These are phyloP conservation scores for Rhizopogon sp. DNA, from an alignment of 768 basidiomycete species.

Conservation along the genomic window DNA sequence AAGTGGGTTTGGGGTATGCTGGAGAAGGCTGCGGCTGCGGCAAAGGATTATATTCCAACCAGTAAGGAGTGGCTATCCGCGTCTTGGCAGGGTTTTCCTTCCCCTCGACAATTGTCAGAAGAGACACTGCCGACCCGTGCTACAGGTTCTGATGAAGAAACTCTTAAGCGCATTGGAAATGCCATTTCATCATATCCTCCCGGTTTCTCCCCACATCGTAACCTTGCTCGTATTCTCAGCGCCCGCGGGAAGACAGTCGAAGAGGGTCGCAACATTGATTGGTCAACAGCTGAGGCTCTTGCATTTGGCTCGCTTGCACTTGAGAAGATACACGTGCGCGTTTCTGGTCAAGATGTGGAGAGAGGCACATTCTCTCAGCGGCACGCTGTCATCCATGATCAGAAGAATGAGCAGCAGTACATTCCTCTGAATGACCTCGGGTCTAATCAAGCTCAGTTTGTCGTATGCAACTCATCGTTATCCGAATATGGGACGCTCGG, in stretches of 20 bases:
- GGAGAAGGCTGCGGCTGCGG: constrained; percentile 89
- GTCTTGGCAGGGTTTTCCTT: constrained; percentile 98
- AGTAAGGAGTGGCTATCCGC: constrained; percentile 97
- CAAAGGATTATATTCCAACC: constrained; percentile 94
- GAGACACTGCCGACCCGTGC: constrained; percentile 84
- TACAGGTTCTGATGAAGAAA: constrained; percentile 76
- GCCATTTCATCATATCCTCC: constrained; percentile 82
- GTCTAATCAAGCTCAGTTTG: constrained; percentile 85
- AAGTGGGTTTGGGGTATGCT: constrained; percentile 99
- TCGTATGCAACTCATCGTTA: constrained; percentile 93
- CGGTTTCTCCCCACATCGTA: constrained; percentile 85
- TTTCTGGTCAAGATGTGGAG: constrained; percentile 98
- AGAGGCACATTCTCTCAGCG: constrained; percentile 99
- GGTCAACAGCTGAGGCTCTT: constrained; percentile 97
- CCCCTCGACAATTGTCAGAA: constrained; percentile 92
- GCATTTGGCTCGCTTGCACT: constrained; percentile 92
- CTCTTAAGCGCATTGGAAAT: constrained; percentile 79
- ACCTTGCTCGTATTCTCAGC: constrained; percentile 87
- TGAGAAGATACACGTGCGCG: constrained; percentile 89
- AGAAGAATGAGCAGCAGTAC: constrained; percentile 87
- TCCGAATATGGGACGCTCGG: constrained; percentile 95
- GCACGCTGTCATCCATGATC: constrained; percentile 96
- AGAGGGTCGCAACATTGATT: constrained; percentile 91
- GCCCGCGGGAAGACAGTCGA: constrained; percentile 87
- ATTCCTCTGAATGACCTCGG: constrained; percentile 86